Conservation (phyloP, 441 rosid species). For the Syzygium malaccense region DNA sequence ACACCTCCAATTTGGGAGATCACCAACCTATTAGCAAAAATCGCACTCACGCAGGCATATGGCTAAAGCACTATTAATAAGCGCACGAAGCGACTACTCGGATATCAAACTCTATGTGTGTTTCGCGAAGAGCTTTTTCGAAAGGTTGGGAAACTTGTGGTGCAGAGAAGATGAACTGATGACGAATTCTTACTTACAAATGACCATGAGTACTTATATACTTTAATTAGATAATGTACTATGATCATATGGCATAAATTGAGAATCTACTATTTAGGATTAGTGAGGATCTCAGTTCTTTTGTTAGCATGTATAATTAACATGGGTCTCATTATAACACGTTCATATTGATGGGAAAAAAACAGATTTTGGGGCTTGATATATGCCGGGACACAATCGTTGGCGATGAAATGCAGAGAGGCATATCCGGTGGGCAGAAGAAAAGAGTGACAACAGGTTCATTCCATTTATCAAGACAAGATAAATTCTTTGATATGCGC, state of each 20-base stretch:
- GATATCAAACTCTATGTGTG: background rate
- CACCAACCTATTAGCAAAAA: background rate
- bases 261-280: background rate
- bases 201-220: background rate
- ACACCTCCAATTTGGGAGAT: background rate
- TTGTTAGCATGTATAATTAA: background rate
- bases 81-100: background rate
- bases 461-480: background rate
- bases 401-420: conserved; percentile 84
- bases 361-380: conserved; percentile 77
- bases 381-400: conserved; percentile 86
- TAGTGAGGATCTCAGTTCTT: background rate
- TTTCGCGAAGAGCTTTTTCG: background rate
- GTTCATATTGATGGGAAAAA: background rate
- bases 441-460: conserved; percentile 95
- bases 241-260: background rate
- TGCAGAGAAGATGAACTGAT: background rate
- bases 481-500: background rate
- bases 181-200: background rate
- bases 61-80: background rate
- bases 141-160: background rate
- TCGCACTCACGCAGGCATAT: background rate
- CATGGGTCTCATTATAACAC: background rate
- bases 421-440: conserved; percentile 90
- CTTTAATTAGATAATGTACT: background rate